Evolutionary conservation across 345 rosid genomes (phyloP), one percentile per base, ranked within the genome.

Genomic region (Rhizophora apiculata): DNA sequence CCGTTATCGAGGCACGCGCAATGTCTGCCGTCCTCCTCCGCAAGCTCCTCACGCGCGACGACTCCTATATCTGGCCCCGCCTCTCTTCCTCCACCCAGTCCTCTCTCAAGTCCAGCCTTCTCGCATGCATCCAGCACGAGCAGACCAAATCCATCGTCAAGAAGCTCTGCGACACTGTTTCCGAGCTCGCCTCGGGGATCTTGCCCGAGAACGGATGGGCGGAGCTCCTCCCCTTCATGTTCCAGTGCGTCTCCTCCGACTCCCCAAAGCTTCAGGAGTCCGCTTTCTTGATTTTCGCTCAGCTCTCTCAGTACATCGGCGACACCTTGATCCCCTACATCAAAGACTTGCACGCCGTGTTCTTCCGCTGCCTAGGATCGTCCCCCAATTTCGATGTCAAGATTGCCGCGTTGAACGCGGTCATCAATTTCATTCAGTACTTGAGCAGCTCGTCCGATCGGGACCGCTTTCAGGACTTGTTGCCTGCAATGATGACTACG

Each of bases 1-100:
- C 91, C 18, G 81, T 75, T 54, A 81, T 84, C 2, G 99, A 95
- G 70, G 83, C 74, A 27, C 96, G 98, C 4, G 92, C 98, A 65
- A 90, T 95, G 97, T 74, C 98, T n/a, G 89, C 98, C 57, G 84
- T 95, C 37, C 98, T 95, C 65, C 98, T 95, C 74, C 93, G 97
- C 13, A 92, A 92, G 85, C 80, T 88, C 24, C 85, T 92, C 63
- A 92, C 98, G 18, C 93, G 98, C 72, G 97, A 89, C 51, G 98
- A 90, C 59, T 83, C 94, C 8, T 90, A 87, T 69, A 82, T 95
- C 56, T 92, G 92, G 92, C 98, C 97, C 3, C 78, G 89, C 22
- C 89, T 95, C 72, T 73, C 86, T 21, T 80, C 76, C 13, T 8
- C 83, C 58, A 86, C 96, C 26, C 99, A 89, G 65, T 85, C 97